These are phyloP conservation scores for Plectosphaerella plurivora DNA, from an alignment of 2,329 filamentous ascomycete species.

Conservation along the genomic window DNA sequence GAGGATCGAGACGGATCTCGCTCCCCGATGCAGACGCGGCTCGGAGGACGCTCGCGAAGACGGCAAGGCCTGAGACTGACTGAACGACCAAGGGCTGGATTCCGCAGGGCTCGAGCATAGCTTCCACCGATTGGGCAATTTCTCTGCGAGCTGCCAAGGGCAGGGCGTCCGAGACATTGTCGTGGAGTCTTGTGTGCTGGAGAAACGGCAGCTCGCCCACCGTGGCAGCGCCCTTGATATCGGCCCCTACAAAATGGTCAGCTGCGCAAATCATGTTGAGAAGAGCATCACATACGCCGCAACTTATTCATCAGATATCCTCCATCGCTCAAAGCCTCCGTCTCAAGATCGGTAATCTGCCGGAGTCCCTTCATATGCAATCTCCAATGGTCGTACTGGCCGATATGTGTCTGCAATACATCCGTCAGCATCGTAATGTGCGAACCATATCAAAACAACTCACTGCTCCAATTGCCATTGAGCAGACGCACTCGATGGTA, in stretches of 20 bases:
- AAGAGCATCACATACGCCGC: constrained; percentile 16
- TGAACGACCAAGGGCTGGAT: constrained; percentile 16
- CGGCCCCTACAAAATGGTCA: constrained; percentile 19
- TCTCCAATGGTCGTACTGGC: constrained; percentile 31
- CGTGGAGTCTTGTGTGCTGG: constrained; percentile 19
- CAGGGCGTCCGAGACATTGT: constrained; percentile 17
- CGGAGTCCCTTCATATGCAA: constrained; percentile 29
- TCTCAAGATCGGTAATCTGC: constrained; percentile 23
- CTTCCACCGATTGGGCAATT: constrained; percentile 9
- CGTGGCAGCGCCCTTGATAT: constrained; percentile 27
- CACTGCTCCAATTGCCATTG: constrained; percentile 23
- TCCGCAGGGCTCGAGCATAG: constrained; percentile 16
- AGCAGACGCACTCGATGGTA: constrained; percentile 25
- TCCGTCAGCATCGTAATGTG: background rate
- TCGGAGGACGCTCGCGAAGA: constrained; percentile 18
- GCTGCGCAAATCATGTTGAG: background rate
- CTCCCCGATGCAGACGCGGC: constrained; percentile 11
- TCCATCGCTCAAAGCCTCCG: constrained; percentile 15
- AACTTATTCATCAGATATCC: constrained; percentile 17
- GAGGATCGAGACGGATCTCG: constrained; percentile 17
- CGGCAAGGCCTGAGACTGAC: constrained; percentile 18
- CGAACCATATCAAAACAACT: background rate
- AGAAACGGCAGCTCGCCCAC: constrained; percentile 25
- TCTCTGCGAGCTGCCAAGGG: constrained; percentile 9
- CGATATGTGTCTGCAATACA: constrained; percentile 20